A percentile compares a stretch with the other conserved stretches of the same genome.
phyloP scores from a whole-genome alignment of 176 grass and related monocot genomes.

The Triticum turgidum region DNA sequence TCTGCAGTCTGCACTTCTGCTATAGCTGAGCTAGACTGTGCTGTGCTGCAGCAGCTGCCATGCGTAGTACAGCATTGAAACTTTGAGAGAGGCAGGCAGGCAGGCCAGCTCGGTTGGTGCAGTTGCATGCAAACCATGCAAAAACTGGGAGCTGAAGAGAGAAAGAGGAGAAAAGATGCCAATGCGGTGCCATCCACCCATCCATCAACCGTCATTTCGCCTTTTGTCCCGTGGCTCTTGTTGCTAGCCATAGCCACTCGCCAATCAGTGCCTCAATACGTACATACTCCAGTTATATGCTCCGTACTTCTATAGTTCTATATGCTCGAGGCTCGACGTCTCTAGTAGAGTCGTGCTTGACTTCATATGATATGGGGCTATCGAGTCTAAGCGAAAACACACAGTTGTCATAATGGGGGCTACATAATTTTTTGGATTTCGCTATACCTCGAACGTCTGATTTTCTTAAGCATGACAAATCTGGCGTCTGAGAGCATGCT shows the following conservation, averaged over 20 bases:
- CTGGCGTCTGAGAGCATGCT: too few species aligned
- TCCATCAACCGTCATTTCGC: slow-evolving; percentile 16
- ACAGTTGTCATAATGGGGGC: too few species aligned
- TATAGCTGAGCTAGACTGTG: neutral
- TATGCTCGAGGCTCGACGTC: neutral
- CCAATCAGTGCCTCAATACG: neutral
- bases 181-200: slow-evolving; percentile 27
- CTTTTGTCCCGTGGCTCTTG: slow-evolving; percentile 14
- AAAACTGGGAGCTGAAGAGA: neutral
- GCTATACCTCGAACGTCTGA: too few species aligned
- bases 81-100: neutral
- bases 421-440: too few species aligned
- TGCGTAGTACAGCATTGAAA: slow-evolving; percentile 18
- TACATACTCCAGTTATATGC: neutral
- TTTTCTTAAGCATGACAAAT: too few species aligned
- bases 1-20: neutral
- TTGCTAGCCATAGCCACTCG: neutral
- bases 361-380: too few species aligned
- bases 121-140: slow-evolving; percentile 12
- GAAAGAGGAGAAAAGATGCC: slow-evolving; percentile 37
- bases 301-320: neutral
- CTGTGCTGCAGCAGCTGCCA: neutral
- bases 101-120: neutral
- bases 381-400: too few species aligned
- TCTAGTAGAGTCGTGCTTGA: too few species aligned